phyloP scores from a whole-genome alignment of 129 eudicot genomes.

The Dittrichia graveolens region DNA sequence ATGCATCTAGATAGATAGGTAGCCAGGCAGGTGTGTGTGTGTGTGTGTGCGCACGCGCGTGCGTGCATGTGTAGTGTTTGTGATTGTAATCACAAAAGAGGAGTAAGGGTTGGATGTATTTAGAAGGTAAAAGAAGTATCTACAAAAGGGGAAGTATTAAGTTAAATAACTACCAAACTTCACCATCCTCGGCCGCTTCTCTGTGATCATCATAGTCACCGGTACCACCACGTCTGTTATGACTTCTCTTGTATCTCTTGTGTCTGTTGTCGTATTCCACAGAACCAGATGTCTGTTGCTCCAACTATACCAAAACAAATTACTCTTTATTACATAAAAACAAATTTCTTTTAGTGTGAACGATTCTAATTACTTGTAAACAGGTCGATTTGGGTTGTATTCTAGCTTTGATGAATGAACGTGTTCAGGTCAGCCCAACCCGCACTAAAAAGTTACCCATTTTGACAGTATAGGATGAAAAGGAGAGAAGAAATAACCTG shows the following conservation, averaged over 20 bases:
- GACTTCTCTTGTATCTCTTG: conserved; percentile 31
- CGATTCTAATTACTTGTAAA: not conserved
- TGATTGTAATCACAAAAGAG: conserved; percentile 6
- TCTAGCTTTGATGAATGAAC: not conserved
- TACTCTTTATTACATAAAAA: not conserved
- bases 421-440: no score
- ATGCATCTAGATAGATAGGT: no score
- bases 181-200: conserved; percentile 65
- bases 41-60: no score
- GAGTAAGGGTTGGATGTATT: conserved; percentile 7
- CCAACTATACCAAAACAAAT: conserved; percentile 44
- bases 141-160: conserved; percentile 16
- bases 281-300: conserved; percentile 46
- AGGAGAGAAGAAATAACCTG: conserved; percentile 38
- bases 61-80: no score
- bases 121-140: conserved; percentile 27
- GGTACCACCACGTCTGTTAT: conserved; percentile 39
- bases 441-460: no score
- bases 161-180: conserved; percentile 47
- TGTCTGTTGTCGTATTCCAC: conserved; percentile 39
- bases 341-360: no score
- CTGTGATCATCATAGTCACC: conserved; percentile 55
- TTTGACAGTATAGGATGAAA: not conserved
- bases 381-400: not conserved
- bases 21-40: no score